Evolutionary conservation across 495 filamentous ascomycete species (phyloP).

Genomic region (Glutinoglossum americanum): DNA sequence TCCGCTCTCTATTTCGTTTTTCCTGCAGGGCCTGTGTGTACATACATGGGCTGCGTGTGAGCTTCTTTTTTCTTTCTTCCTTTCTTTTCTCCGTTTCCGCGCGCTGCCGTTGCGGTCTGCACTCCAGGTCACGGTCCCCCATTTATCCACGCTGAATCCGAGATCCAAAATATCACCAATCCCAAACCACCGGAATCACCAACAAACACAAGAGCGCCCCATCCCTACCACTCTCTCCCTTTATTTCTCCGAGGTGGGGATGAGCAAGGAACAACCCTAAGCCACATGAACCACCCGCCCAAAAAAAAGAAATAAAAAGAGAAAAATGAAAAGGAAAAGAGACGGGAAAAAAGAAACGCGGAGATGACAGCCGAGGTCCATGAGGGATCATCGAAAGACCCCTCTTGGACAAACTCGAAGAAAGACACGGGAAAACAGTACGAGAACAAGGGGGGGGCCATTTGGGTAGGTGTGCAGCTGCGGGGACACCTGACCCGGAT

Average conservation of each 20-base stretch:
- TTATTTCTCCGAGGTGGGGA: neutral
- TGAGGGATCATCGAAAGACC: too few relatives aligned
- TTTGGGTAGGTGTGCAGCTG: too few relatives aligned
- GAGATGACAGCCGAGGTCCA: too few relatives aligned
- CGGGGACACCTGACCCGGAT: too few relatives aligned
- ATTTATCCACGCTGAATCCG: neutral
- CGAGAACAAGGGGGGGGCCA: too few relatives aligned
- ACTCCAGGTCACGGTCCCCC: neutral
- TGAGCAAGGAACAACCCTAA: neutral
- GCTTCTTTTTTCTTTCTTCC: neutral
- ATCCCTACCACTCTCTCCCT: too few relatives aligned
- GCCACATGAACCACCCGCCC: neutral
- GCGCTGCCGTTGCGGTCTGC: neutral
- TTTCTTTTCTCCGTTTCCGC: neutral
- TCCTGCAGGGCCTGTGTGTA: too few relatives aligned
- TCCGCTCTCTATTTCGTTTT: neutral
- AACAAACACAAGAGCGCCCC: neutral
- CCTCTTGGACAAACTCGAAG: too few relatives aligned
- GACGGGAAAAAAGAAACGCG: neutral
- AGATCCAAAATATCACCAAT: too few relatives aligned
- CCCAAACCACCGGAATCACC: neutral
- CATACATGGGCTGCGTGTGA: too few relatives aligned
- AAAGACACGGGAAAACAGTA: too few relatives aligned
- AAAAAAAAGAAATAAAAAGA: conserved; percentile 1
- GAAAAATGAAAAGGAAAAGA: conserved; percentile 2